These are phyloP conservation scores for Nicotiana sylvestris DNA, from an alignment of 257 asterid genomes.

Conservation along the genomic window DNA sequence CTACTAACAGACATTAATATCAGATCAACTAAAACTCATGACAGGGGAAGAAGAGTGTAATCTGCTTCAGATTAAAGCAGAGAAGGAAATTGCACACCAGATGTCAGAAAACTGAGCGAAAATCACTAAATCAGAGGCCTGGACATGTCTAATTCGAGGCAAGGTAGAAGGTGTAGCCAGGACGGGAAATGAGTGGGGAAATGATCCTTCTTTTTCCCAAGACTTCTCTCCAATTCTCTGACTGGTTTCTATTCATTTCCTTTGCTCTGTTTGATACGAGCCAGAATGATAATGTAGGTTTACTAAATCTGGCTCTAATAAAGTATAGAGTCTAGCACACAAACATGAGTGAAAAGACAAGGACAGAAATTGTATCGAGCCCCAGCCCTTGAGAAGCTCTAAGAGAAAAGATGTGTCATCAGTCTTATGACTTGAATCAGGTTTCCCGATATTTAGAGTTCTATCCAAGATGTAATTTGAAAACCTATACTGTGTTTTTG, in stretches of 20 bases:
- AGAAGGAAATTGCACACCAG: not conserved
- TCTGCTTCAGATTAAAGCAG: conserved; percentile 2
- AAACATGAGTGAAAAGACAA: not conserved
- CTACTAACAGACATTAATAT: not conserved
- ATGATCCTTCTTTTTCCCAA: not conserved
- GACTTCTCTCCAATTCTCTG: not conserved
- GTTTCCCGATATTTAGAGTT: not conserved
- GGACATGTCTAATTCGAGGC: not conserved
- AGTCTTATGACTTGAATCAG: not conserved
- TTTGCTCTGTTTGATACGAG: not conserved
- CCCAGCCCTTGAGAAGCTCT: not conserved
- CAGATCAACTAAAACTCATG: not conserved
- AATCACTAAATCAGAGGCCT: not conserved
- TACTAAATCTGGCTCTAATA: not conserved
- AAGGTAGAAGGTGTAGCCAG: not conserved
- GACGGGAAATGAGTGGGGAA: not conserved
- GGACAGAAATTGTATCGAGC: not conserved
- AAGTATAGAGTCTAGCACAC: not conserved
- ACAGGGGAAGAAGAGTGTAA: not conserved
- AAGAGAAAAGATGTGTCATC: not conserved
- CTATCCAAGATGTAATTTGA: not conserved
- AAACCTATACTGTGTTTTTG: not conserved
- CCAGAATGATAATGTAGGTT: not conserved
- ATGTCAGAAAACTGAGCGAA: not conserved
- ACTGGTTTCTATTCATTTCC: not conserved